Base-by-base conservation (phyloP, 1,139 yeast genomes). In the Nakaseomyces kungkrabaensis region DNA sequence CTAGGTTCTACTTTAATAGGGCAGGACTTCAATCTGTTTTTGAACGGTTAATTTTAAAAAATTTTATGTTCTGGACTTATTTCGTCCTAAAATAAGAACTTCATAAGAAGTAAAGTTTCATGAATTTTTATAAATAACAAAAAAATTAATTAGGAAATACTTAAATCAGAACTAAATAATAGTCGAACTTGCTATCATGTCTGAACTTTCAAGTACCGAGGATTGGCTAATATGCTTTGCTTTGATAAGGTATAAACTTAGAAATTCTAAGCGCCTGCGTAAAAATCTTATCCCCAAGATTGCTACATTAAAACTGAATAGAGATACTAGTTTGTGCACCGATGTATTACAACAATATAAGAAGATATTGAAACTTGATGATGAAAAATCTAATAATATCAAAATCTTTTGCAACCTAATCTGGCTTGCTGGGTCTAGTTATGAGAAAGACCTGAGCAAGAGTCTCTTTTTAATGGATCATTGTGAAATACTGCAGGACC, bases 161-260 rank as follows among this genome's bases (percentile, higher is more conserved):
- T 17, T 17, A 17, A 17, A 17, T 17, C 22, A 17, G 22, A 17
- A 29, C 31, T 29, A 29, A 29, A 9, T 29, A 29, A 29, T 29
- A n/a, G n/a, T 3, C 4, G 3, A 8, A 33, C 13, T 33, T 5
- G 2, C 10, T 1, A 8, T 2, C 2, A 33, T 33, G 36, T 5
- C 10, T 8, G 36, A 33, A 3, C 36, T 5, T 8, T n/a, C 36
- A 33, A 33, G 36, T 26, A 5, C 17, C 1, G 42, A 25, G 11
- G 44, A 41, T 11, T 41, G 44, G 44, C 25, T 41, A 7, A 41
- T 41, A 27, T 41, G 44, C 11, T 7, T 41, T n/a, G 44, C 34
- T 27, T 13, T 41, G 25, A 4, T 41, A 9, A 41, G 25, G 29
- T 29, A 41, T 5, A 41, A 29, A 29, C 33, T 27, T 5, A 29